Base-by-base conservation (phyloP, 2,329 filamentous ascomycete genomes). In the Pyrenophora seminiperda region DNA sequence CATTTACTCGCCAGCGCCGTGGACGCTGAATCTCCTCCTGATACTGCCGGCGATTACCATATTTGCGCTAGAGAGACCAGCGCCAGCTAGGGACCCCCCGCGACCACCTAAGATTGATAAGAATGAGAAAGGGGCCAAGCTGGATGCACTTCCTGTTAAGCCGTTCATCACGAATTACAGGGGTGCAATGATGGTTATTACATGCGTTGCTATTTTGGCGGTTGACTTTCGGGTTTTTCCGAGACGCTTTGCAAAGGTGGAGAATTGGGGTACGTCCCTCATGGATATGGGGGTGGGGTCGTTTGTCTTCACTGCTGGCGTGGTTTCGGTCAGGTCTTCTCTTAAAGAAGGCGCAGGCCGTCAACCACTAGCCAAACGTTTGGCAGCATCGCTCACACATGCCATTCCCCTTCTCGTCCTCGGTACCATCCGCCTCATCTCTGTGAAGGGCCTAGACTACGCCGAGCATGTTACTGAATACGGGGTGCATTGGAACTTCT, bases 401-500 rank as follows among this genome's bases (percentile, higher is more conserved):
- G 90, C 93, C 1, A 73, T 96, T 19, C 93, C 94, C 1, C 80
- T 99, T 4, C 76, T 97, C 15, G 78, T 88, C 1, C 80, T 99
- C 4, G 94, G 94, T 11, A 70, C 94, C 18, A 79, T 95, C 47
- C 85, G 94, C 18, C 81, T 97, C 18, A 84, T 91, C 59, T 95
- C 87, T 62, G 92, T 97, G 68, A 99, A 99, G 75, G 90, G 90
- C 5, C 78, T 97, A 22, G 91, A 97, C 70, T 99, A 99, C 70
- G 92, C 92, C 3, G 94, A 99, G 72, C 94, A 99, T 76, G 91
- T 97, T 50, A 91, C 90, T 11, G 94, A 99, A 71, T 99, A 99
- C 68, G 94, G 94, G 34, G 90, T 99, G 7, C 94, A 99, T 73
- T 99, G 94, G 94, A 99, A 99, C 73, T 99, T 99, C 74, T 99